Evolutionary conservation across 139 green algal genomes (phyloP).

Genomic region (Parachlorella kessleri): DNA sequence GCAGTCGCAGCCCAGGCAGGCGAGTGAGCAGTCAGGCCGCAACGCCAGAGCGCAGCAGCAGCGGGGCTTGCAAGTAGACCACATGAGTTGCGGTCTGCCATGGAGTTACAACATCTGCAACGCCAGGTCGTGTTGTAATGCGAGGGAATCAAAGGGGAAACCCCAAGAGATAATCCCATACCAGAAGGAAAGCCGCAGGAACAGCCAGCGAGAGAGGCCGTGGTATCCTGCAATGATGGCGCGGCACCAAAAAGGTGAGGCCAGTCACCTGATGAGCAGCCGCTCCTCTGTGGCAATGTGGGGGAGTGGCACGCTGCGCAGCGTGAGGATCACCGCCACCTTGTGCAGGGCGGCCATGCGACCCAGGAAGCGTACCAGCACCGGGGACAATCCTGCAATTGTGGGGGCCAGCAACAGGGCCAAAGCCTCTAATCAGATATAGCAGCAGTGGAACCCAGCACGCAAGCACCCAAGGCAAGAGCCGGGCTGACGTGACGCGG

Average conservation of each 20-base stretch:
- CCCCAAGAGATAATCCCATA: no score
- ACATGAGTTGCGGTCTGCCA: no score
- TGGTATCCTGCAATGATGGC: background rate
- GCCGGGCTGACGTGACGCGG: background rate
- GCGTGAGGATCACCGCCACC: slow-evolving; percentile 20
- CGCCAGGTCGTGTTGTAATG: no score
- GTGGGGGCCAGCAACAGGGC: background rate
- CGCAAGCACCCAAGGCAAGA: background rate
- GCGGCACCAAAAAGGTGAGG: background rate
- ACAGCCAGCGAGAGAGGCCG: background rate
- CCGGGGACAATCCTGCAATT: slow-evolving; percentile 7
- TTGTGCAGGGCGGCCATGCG: slow-evolving; percentile 17
- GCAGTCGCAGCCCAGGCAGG: no score
- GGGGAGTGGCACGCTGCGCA: slow-evolving; percentile 47
- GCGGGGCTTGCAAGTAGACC: no score
- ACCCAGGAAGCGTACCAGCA: slow-evolving; percentile 16
- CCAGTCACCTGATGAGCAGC: slow-evolving; percentile 33
- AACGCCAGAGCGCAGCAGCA: no score
- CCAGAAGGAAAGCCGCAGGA: no score
- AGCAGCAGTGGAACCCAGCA: background rate
- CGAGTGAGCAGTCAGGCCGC: no score
- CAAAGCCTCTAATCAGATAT: background rate
- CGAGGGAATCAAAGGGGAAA: no score
- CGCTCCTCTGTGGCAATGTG: slow-evolving; percentile 20
- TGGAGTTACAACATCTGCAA: no score